Conservation (phyloP, 805 yeast genomes). For the Lipomyces orientalis region DNA sequence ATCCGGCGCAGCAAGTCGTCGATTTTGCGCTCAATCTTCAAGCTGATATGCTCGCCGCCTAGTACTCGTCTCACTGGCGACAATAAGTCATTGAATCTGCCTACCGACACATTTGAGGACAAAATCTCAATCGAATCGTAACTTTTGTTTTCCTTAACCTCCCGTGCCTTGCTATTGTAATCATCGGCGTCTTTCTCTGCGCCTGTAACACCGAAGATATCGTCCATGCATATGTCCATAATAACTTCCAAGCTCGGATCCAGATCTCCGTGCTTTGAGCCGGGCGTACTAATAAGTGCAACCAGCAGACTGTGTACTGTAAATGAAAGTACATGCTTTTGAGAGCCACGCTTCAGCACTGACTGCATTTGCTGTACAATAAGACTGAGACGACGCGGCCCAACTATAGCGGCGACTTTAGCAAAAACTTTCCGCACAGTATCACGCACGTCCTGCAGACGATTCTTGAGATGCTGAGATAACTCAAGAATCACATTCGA, state of each 20-base stretch:
- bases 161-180: conserved; percentile 82
- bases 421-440: conserved; percentile 78
- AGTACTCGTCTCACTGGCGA: conserved; percentile 70
- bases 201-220: conserved; percentile 88
- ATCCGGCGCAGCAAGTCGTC: conserved; percentile 79
- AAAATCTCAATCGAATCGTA: conserved; percentile 84
- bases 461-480: conserved; percentile 86
- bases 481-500: conserved; percentile 84
- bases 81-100: conserved; percentile 61
- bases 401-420: conserved; percentile 66
- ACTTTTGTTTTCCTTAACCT: conserved; percentile 87
- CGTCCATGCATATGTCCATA: conserved; percentile 84
- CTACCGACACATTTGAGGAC: conserved; percentile 65
- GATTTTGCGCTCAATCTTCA: conserved; percentile 72
- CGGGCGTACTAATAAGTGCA: conserved; percentile 50
- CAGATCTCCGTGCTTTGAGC: conserved; percentile 69
- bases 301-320: conserved; percentile 78
- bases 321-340: conserved; percentile 87
- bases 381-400: conserved; percentile 74
- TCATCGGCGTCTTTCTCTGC: conserved; percentile 95
- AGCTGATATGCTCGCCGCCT: conserved; percentile 65
- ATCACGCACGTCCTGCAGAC: conserved; percentile 87
- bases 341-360: conserved; percentile 88
- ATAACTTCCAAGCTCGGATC: conserved; percentile 65
- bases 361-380: conserved; percentile 76